These are phyloP conservation scores for Cytospora mali DNA, from an alignment of 2,329 filamentous ascomycete genomes.

Conservation along the genomic window DNA sequence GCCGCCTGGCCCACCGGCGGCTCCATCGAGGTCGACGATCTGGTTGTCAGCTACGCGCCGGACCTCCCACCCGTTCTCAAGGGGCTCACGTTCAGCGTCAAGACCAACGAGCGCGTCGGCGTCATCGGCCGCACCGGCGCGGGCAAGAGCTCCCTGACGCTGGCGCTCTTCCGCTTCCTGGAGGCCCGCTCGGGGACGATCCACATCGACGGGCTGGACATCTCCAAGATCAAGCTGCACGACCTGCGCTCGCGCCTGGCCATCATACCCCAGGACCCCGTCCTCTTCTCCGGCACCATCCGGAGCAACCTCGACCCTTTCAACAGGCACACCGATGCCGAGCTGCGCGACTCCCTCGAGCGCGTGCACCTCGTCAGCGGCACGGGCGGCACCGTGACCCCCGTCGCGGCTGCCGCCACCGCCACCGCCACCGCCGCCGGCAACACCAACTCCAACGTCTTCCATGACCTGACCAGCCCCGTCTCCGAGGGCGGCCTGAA, in stretches of 20 bases:
- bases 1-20: slow-evolving; percentile 78
- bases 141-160: slow-evolving; percentile 74
- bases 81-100: slow-evolving; percentile 67
- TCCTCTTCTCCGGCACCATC: slow-evolving; percentile 79
- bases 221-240: slow-evolving; percentile 70
- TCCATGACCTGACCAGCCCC: slow-evolving; percentile 61
- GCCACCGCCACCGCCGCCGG: slow-evolving; percentile 41
- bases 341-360: slow-evolving; percentile 69
- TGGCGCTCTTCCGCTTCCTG: slow-evolving; percentile 78
- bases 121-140: slow-evolving; percentile 78
- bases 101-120: slow-evolving; percentile 70
- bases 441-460: slow-evolving; percentile 64
- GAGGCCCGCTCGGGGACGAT: slow-evolving; percentile 69
- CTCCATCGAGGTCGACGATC: slow-evolving; percentile 69
- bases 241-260: slow-evolving; percentile 73
- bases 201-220: slow-evolving; percentile 72
- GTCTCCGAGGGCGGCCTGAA: slow-evolving; percentile 75
- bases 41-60: slow-evolving; percentile 72
- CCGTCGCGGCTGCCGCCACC: slow-evolving; percentile 40
- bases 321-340: slow-evolving; percentile 66
- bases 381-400: slow-evolving; percentile 44
- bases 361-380: slow-evolving; percentile 64
- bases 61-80: slow-evolving; percentile 73
- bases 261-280: slow-evolving; percentile 80
- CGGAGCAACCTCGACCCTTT: slow-evolving; percentile 79